These are phyloP conservation scores for Macrolepiota albuminosa DNA, from an alignment of 768 basidiomycete genomes.

Conservation along the genomic window DNA sequence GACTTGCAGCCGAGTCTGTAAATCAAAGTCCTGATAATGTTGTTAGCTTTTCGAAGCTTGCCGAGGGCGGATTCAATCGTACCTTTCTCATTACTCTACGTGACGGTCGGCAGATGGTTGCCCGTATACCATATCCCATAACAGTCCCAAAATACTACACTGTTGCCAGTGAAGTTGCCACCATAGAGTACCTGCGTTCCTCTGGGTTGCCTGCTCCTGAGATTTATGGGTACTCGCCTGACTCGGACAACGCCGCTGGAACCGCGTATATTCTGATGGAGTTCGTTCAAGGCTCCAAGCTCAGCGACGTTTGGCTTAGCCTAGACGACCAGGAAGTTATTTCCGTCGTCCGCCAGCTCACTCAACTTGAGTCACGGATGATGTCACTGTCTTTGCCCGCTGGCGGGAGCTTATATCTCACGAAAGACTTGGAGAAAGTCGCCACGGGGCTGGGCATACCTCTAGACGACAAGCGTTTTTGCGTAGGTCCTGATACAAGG, in stretches of 20 bases:
- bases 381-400: slow-evolving; percentile 45
- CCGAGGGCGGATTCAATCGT: neutral
- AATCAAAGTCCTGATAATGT: neutral
- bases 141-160: neutral
- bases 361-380: slow-evolving; percentile 41
- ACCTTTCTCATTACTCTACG: neutral
- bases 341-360: slow-evolving; percentile 40
- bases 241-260: neutral
- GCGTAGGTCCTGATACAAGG: neutral
- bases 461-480: neutral
- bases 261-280: neutral
- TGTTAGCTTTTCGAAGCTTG: neutral
- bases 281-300: neutral
- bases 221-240: neutral
- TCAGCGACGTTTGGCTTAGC: neutral
- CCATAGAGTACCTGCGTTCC: neutral
- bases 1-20: neutral
- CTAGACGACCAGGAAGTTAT: slow-evolving; percentile 32
- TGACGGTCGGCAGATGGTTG: neutral
- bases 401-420: slow-evolving; percentile 16
- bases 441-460: neutral
- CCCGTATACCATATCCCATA: neutral
- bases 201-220: neutral
- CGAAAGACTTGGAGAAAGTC: slow-evolving; percentile 1
- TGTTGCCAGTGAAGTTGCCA: neutral